Evolutionary conservation across 139 green algal species (phyloP).

Genomic region (Yamagishiella unicocca): DNA sequence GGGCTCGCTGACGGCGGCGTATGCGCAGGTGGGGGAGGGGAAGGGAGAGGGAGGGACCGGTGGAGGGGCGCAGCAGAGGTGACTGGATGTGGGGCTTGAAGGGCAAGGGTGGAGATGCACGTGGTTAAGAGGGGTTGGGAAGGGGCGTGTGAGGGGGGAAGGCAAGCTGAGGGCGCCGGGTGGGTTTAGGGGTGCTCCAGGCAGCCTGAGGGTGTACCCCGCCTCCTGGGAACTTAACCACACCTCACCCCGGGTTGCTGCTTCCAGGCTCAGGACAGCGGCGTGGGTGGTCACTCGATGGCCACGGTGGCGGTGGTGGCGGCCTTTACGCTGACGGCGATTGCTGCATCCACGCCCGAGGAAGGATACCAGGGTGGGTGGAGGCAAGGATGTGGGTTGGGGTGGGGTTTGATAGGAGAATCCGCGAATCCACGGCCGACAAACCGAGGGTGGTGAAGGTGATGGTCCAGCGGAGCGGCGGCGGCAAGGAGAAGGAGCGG

Average conservation of each 20-base stretch:
- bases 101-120: not conserved
- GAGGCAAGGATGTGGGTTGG: not conserved
- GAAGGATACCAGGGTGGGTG: slow-evolving; percentile 19
- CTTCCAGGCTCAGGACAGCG: not conserved
- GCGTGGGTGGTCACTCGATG: slow-evolving; percentile 12
- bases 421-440: no score
- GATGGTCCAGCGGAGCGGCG: no score
- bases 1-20: not conserved
- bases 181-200: no score
- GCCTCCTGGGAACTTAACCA: no score
- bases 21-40: not conserved
- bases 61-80: no score
- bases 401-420: not conserved
- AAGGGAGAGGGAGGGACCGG: no score
- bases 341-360: slow-evolving; percentile 41
- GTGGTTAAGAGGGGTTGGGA: not conserved
- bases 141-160: not conserved
- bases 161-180: no score
- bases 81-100: not conserved
- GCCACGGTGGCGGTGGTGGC: not conserved
- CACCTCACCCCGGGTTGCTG: no score
- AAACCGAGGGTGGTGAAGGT: no score
- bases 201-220: no score
- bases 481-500: not conserved
- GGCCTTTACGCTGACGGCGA: slow-evolving; percentile 20